Evolutionary conservation across 805 yeast genomes (phyloP).

Genomic region (Wickerhamomyces hampshirensis): DNA sequence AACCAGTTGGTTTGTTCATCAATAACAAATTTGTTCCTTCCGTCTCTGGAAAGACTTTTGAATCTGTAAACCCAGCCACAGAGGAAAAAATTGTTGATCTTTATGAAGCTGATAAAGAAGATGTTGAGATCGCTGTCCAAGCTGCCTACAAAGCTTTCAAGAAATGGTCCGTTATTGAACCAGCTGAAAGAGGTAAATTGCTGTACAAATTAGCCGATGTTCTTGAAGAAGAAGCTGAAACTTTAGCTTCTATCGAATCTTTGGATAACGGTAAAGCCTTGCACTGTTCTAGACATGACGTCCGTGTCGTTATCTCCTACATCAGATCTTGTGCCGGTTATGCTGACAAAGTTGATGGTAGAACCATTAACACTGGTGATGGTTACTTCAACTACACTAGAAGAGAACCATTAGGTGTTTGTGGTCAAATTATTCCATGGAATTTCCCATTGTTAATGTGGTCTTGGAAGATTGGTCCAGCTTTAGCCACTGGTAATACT

Average conservation of each 20-base stretch:
- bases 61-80: slow-evolving; percentile 52
- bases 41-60: slow-evolving; percentile 50
- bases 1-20: slow-evolving; percentile 63
- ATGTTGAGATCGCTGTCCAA: slow-evolving; percentile 47
- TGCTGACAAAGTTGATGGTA: slow-evolving; percentile 48
- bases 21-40: slow-evolving; percentile 58
- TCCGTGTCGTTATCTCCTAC: slow-evolving; percentile 40
- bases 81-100: slow-evolving; percentile 55
- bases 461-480: slow-evolving; percentile 67
- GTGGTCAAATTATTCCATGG: slow-evolving; percentile 73
- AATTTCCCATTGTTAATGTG: slow-evolving; percentile 66
- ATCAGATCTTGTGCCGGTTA: slow-evolving; percentile 50
- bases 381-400: slow-evolving; percentile 50
- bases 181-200: slow-evolving; percentile 36
- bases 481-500: slow-evolving; percentile 62
- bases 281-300: slow-evolving; percentile 43
- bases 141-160: slow-evolving; percentile 71
- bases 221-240: slow-evolving; percentile 42
- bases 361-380: slow-evolving; percentile 43
- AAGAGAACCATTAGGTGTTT: slow-evolving; percentile 64
- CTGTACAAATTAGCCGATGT: slow-evolving; percentile 45
- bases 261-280: slow-evolving; percentile 52
- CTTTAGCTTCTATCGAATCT: slow-evolving; percentile 45
- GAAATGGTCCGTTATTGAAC: slow-evolving; percentile 43
- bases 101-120: slow-evolving; percentile 45